Evolutionary conservation across 768 basidiomycete species (phyloP).

Genomic region (Termitomyces sp.): DNA sequence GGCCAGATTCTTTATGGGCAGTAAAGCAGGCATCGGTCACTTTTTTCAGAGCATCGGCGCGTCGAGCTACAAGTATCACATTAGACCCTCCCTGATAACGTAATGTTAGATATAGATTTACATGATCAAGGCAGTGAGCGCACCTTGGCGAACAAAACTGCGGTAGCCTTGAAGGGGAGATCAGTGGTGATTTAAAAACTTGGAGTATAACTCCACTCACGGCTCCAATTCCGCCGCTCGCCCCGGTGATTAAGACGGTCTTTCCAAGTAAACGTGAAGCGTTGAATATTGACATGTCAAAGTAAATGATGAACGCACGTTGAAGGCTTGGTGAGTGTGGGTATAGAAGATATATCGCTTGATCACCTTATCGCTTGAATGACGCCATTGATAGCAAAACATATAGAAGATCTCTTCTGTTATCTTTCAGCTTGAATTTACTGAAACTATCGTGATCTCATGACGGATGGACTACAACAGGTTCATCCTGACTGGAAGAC

Average conservation of each 20-base stretch:
- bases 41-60: constrained; percentile 63
- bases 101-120: background rate
- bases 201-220: constrained; percentile 36
- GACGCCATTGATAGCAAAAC: background rate
- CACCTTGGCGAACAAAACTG: constrained; percentile 85
- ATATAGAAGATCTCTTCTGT: background rate
- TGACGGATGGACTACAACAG: background rate
- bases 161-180: constrained; percentile 57
- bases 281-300: constrained; percentile 73
- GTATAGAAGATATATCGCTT: background rate
- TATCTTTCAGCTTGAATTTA: too few relatives aligned
- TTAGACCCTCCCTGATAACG: constrained; percentile 71
- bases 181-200: background rate
- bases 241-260: constrained; percentile 85
- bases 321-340: background rate
- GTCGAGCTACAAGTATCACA: constrained; percentile 77
- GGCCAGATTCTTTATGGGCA: constrained; percentile 69
- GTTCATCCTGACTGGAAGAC: constrained; percentile 36
- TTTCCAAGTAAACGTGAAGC: constrained; percentile 75
- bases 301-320: background rate
- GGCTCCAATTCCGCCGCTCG: constrained; percentile 86
- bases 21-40: constrained; percentile 61
- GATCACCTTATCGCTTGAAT: constrained; percentile 2
- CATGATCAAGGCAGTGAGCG: constrained; percentile 6
- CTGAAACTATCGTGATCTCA: background rate